Base-by-base conservation (phyloP, 2,329 filamentous ascomycete species). In the Sodiomyces alkalinus region DNA sequence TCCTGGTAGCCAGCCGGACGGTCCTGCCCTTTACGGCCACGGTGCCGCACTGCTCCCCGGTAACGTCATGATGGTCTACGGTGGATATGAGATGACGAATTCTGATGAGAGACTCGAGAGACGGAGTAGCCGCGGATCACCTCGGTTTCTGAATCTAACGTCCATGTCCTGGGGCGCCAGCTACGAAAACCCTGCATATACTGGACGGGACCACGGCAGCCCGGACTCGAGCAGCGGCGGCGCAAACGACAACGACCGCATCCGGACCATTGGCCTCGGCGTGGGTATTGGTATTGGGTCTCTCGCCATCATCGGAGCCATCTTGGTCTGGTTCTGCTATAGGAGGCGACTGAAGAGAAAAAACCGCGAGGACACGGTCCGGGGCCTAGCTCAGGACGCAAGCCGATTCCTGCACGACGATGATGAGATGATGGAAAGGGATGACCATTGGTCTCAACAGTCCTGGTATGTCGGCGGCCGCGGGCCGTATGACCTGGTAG, bases 41-140 rank as follows among this genome's bases (percentile, higher is more conserved):
- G 74, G 70, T 1, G 70, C 74, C 2, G 63, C 59, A 2, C 53
- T 78, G 30, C 49, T 79, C 4, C 73, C 73, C 1, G 74, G 74
- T 3, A 76, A 78, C 37, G 59, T 78, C 3, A 73, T 79, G 68
- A 69, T 78, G 62, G 56, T 77, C 2, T 67, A 74, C 24, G 74
- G 74, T 5, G 74, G 74, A 2, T 69, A 70, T 42, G 57, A 58
- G 14, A 68, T 72, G 19, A 48, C 52, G 19, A 38, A 38, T 7
- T 42, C 53, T 2, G 41, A 39, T 9, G 42, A 41, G 23, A 44
- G 44, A 10, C 23, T 28, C 3, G 59, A 49, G 37, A 52, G 58
- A 20, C 51, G 52, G 36, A 38, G 34, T 24, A 41, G 19, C 22
- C 40, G 37, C 15, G 40, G 36, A 30, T 35, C 34, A 23, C 41